Conservation (phyloP, 1,284 basidiomycete species). For the Serendipita sp. region DNA sequence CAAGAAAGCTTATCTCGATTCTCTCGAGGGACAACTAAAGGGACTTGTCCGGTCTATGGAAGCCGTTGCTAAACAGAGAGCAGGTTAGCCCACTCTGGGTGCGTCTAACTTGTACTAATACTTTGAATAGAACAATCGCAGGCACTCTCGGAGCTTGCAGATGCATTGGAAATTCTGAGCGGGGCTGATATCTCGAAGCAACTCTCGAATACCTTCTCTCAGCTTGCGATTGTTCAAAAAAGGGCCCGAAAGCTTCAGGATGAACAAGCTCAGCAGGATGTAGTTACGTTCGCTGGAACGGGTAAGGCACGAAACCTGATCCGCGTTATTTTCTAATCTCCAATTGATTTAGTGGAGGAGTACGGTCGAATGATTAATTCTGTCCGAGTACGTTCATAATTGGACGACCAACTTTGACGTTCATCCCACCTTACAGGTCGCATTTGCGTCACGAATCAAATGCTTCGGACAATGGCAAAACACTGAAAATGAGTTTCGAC, state of each 20-base stretch:
- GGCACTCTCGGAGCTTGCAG: conserved; percentile 58
- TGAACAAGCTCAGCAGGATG: conserved; percentile 63
- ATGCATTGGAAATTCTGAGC: conserved; percentile 49
- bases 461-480: conserved; percentile 69
- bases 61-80: conserved; percentile 62
- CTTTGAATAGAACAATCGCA: conserved; percentile 43
- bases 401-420: conserved; percentile 6
- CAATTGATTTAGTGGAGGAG: conserved; percentile 51
- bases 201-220: conserved; percentile 50
- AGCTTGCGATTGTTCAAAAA: conserved; percentile 58
- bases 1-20: conserved; percentile 75
- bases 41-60: conserved; percentile 78
- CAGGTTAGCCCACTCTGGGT: conserved; percentile 31
- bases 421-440: conserved; percentile 34
- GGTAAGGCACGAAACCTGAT: conserved; percentile 26
- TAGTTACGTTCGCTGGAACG: conserved; percentile 62
- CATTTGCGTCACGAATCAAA: conserved; percentile 76
- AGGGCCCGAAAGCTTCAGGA: conserved; percentile 57
- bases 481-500: conserved; percentile 60
- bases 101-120: neutral
- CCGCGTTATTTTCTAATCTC: neutral
- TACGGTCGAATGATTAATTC: conserved; percentile 84
- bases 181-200: conserved; percentile 63
- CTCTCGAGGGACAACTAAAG: conserved; percentile 78
- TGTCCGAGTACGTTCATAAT: conserved; percentile 50